These are phyloP conservation scores for Boletus tomentosulus DNA, from an alignment of 768 basidiomycete genomes.

Conservation along the genomic window DNA sequence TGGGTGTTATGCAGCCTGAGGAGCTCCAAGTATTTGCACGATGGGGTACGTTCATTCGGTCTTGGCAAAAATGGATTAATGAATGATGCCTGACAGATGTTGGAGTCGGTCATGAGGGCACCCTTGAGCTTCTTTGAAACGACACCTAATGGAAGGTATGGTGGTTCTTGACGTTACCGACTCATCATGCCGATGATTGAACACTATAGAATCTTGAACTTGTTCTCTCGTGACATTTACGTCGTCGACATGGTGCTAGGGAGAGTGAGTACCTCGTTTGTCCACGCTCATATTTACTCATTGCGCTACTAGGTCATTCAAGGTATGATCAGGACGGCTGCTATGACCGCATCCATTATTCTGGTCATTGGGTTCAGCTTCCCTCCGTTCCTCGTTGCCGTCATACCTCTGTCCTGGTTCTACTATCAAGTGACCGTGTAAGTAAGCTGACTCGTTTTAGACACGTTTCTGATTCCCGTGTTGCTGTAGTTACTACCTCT, in stretches of 20 bases:
- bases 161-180: neutral
- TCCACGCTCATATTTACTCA: neutral
- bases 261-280: conserved; percentile 36
- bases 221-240: conserved; percentile 88
- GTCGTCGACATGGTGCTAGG: conserved; percentile 82
- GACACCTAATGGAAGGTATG: conserved; percentile 80
- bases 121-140: conserved; percentile 87
- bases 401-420: conserved; percentile 74
- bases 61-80: neutral
- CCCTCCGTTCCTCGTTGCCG: conserved; percentile 73
- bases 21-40: conserved; percentile 73
- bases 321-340: conserved; percentile 61
- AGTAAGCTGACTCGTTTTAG: conserved; percentile 16
- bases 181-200: neutral
- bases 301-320: conserved; percentile 47
- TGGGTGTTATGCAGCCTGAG: conserved; percentile 75
- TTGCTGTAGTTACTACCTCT: conserved; percentile 69
- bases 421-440: conserved; percentile 80
- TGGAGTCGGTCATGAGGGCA: conserved; percentile 73
- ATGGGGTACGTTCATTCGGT: conserved; percentile 46
- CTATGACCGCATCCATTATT: conserved; percentile 54
- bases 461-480: neutral
- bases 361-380: conserved; percentile 78
- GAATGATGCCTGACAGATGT: conserved; percentile 47
- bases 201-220: conserved; percentile 65